Conservation (phyloP, 2,329 filamentous ascomycete species). For the Fusarium hostae region DNA sequence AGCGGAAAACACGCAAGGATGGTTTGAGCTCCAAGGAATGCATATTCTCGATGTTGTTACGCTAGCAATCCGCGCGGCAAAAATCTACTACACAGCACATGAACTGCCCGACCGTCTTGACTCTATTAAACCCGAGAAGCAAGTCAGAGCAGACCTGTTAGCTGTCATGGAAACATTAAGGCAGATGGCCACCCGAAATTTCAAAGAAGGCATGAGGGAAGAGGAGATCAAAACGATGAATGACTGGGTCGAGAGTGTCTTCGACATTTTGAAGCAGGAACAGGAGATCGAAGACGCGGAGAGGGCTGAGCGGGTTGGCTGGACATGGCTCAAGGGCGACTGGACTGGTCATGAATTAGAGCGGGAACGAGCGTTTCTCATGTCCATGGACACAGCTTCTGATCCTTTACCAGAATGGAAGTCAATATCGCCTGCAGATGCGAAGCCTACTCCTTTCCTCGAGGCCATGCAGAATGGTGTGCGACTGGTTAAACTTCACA, state of each 20-base stretch:
- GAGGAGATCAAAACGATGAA: constrained; percentile 82
- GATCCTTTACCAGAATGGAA: constrained; percentile 76
- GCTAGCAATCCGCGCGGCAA: constrained; percentile 92
- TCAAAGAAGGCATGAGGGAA: constrained; percentile 81
- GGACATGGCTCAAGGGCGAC: constrained; percentile 82
- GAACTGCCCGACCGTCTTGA: constrained; percentile 87
- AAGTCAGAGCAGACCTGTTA: constrained; percentile 85
- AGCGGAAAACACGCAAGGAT: constrained; percentile 68
- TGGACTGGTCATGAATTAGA: constrained; percentile 81
- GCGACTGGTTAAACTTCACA: constrained; percentile 87
- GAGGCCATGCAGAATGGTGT: constrained; percentile 80
- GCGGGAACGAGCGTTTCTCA: constrained; percentile 83
- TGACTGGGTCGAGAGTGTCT: constrained; percentile 82
- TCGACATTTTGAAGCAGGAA: constrained; percentile 79
- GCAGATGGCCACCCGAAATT: constrained; percentile 88
- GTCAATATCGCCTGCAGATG: constrained; percentile 53
- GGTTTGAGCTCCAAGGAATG: constrained; percentile 90
- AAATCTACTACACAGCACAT: constrained; percentile 95
- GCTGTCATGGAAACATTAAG: constrained; percentile 91
- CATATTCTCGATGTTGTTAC: constrained; percentile 93
- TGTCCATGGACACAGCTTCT: constrained; percentile 73
- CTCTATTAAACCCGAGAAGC: constrained; percentile 86
- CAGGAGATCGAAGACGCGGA: constrained; percentile 81
- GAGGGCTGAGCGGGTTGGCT: constrained; percentile 73
- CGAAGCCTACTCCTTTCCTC: constrained; percentile 79